Evolutionary conservation across 192 early-diverging fungal species (phyloP).

Genomic region (Coemansia sp.): DNA sequence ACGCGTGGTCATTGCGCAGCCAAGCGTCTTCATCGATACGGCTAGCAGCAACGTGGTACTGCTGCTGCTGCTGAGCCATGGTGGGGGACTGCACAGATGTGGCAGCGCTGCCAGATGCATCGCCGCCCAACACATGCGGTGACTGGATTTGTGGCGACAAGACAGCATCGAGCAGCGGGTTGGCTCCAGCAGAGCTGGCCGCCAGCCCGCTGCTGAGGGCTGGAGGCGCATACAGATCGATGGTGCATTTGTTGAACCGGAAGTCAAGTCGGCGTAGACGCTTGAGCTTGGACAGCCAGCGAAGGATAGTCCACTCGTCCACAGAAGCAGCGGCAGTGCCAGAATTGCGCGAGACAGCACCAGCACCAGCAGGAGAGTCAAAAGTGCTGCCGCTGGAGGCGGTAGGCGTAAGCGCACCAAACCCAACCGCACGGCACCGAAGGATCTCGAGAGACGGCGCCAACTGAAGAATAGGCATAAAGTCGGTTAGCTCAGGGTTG

Average conservation of each 20-base stretch:
- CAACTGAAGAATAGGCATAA: conserved; percentile 36
- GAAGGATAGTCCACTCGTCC: conserved; percentile 19
- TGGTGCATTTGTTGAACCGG: conserved; percentile 45
- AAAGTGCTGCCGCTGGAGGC: conserved; percentile 6
- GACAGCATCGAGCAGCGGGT: conserved; percentile 26
- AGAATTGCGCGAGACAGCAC: background rate
- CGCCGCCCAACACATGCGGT: conserved; percentile 29
- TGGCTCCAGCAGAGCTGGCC: background rate
- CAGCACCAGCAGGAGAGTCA: conserved; percentile 11
- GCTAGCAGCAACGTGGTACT: conserved; percentile 1
- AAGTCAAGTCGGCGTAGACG: conserved; percentile 37
- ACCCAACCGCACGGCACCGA: conserved; percentile 40
- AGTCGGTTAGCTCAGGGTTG: conserved; percentile 40
- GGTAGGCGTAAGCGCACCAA: conserved; percentile 14
- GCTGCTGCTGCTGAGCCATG: conserved; percentile 4
- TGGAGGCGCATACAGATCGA: conserved; percentile 41
- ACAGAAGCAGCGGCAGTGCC: background rate
- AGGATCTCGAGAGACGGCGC: conserved; percentile 40
- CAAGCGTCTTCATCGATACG: conserved; percentile 45
- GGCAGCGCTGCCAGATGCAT: background rate
- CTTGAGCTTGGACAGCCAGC: conserved; percentile 23
- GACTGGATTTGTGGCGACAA: conserved; percentile 38
- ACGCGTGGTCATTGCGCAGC: conserved; percentile 38
- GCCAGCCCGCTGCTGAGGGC: background rate
- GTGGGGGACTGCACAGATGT: background rate